Percentiles rank a stretch among this genome's conserved stretches.
These are phyloP conservation scores for Hermanozyma aechmeae DNA, from an alignment of 805 yeast genomes.

Conservation along the genomic window DNA sequence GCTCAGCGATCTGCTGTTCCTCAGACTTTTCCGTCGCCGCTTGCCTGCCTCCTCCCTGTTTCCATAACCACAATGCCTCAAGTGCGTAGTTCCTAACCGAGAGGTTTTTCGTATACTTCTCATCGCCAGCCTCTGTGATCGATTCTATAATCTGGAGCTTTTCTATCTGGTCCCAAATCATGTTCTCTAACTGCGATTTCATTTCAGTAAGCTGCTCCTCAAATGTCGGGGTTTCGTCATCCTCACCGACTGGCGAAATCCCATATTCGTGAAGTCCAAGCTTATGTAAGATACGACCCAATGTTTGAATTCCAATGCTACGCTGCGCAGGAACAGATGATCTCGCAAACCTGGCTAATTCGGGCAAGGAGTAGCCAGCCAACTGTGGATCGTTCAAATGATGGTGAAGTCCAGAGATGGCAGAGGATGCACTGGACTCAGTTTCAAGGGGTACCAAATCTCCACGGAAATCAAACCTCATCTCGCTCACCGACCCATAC, in stretches of 20 bases:
- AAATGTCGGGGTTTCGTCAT: constrained; percentile 23
- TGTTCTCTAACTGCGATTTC: constrained; percentile 35
- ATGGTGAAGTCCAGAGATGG: constrained; percentile 66
- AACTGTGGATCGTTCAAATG: constrained; percentile 82
- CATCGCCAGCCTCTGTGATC: constrained; percentile 61
- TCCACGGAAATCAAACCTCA: constrained; percentile 87
- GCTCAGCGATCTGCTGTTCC: neutral
- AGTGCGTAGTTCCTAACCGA: constrained; percentile 77
- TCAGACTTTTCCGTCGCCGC: neutral
- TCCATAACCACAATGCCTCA: constrained; percentile 91
- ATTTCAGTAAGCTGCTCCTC: constrained; percentile 26
- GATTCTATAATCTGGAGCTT: constrained; percentile 56
- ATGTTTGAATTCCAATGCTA: constrained; percentile 73
- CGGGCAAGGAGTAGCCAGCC: constrained; percentile 88
- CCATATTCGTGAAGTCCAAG: constrained; percentile 56
- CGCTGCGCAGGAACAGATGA: constrained; percentile 81
- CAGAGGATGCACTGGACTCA: constrained; percentile 9
- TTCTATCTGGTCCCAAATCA: constrained; percentile 66
- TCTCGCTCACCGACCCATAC: constrained; percentile 49
- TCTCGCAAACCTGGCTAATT: constrained; percentile 68
- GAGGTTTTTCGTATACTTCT: constrained; percentile 48
- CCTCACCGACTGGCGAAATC: constrained; percentile 35
- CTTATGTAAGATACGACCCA: constrained; percentile 82
- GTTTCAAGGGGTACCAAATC: constrained; percentile 47
- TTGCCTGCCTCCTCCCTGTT: constrained; percentile 37